Conservation (phyloP, 2,329 filamentous ascomycete genomes). For the Colletotrichum gloeosporioides region DNA sequence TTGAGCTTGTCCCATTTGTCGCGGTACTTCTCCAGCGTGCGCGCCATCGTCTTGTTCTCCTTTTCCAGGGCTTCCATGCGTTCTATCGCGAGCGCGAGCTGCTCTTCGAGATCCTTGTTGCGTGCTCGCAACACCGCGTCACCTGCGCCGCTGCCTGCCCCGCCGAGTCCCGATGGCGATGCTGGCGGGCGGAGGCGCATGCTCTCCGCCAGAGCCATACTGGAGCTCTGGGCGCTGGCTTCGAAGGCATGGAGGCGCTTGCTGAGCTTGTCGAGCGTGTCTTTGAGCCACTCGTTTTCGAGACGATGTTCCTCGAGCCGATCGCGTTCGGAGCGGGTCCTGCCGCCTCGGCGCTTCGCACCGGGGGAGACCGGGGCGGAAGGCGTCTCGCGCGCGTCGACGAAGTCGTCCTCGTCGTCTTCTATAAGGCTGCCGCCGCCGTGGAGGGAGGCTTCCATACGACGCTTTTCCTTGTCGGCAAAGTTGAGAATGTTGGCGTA, state of each 20-base stretch:
- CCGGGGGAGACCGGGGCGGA: slow-evolving; percentile 44
- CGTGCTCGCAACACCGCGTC: slow-evolving; percentile 49
- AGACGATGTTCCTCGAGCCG: slow-evolving; percentile 84
- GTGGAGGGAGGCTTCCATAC: slow-evolving; percentile 57
- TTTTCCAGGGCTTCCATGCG: slow-evolving; percentile 72
- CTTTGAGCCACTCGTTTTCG: slow-evolving; percentile 86
- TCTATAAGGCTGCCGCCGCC: slow-evolving; percentile 51
- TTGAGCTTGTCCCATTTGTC: slow-evolving; percentile 68
- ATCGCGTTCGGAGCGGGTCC: slow-evolving; percentile 47
- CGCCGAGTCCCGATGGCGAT: slow-evolving; percentile 49
- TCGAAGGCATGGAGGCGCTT: slow-evolving; percentile 93
- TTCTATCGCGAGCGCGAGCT: slow-evolving; percentile 61
- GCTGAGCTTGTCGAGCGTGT: slow-evolving; percentile 84
- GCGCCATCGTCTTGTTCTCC: slow-evolving; percentile 60
- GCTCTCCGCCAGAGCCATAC: slow-evolving; percentile 85
- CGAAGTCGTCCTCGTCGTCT: slow-evolving; percentile 85
- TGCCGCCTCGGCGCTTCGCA: slow-evolving; percentile 44
- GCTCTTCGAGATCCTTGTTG: slow-evolving; percentile 71
- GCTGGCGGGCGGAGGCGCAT: slow-evolving; percentile 66
- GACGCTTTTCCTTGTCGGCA: slow-evolving; percentile 70
- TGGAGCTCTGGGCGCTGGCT: slow-evolving; percentile 86
- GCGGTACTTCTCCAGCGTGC: slow-evolving; percentile 62
- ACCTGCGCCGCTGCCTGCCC: slow-evolving; percentile 22
- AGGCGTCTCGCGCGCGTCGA: slow-evolving; percentile 79
- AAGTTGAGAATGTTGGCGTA: slow-evolving; percentile 88